phyloP scores from a whole-genome alignment of 164 flowering plant genomes.

The Sedum album region DNA sequence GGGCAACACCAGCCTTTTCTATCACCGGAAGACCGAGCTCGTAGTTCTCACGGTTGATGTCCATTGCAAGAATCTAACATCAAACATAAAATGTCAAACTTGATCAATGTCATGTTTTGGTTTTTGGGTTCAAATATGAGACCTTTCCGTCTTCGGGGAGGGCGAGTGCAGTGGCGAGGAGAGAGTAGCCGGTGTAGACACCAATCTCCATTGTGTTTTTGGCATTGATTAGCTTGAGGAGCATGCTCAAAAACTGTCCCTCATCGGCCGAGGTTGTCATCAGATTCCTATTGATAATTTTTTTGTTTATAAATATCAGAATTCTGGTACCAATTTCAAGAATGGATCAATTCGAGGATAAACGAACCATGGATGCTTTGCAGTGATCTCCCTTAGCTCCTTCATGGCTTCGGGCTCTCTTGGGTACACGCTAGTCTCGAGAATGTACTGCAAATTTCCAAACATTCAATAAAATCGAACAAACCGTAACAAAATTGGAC shows the following conservation, averaged over 20 bases:
- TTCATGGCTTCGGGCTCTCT: constrained; percentile 44
- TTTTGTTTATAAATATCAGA: background rate
- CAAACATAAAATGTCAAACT: background rate
- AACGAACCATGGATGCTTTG: constrained; percentile 44
- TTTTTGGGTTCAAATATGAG: background rate
- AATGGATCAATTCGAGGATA: background rate
- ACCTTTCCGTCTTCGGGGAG: constrained; percentile 60
- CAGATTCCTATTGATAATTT: background rate
- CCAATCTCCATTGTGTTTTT: constrained; percentile 68
- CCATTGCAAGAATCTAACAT: constrained; percentile 85
- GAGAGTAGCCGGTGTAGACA: constrained; percentile 59
- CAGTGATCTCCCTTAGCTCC: constrained; percentile 44
- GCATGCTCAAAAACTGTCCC: constrained; percentile 47
- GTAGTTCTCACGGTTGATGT: constrained; percentile 79
- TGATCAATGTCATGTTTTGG: background rate
- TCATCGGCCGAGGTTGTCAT: constrained; percentile 38
- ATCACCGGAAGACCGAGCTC: constrained; percentile 82
- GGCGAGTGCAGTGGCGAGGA: constrained; percentile 53
- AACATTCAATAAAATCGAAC: background rate
- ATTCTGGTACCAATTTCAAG: background rate
- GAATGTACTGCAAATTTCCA: constrained; percentile 25
- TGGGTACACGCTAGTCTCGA: constrained; percentile 52
- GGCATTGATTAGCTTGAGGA: constrained; percentile 44
- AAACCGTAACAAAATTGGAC: background rate
- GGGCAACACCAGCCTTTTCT: constrained; percentile 87